Evolutionary conservation across 495 filamentous ascomycete genomes (phyloP), one percentile per base, ranked within the genome.

Genomic region (Penicillium steckii): DNA sequence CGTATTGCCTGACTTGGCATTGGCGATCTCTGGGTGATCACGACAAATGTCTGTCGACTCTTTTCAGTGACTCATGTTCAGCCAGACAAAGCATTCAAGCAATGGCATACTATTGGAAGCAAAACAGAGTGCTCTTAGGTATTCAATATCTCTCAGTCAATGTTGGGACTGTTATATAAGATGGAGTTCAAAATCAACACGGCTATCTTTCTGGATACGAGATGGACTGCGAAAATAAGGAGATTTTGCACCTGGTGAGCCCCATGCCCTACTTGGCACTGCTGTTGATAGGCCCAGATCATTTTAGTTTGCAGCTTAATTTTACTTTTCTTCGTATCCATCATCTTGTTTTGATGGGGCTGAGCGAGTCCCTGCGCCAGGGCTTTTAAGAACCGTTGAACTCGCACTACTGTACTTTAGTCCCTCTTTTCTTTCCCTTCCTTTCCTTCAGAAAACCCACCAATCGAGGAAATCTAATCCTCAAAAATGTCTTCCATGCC

Each of bases 261-360:
- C 8, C 33, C 15, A 48, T 23, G 7, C 27, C 15, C 19, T 48
- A n/a, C 29, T 25, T 37, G 26, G 5, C 17, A 24, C 5, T n/a
- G 29, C 12, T 8, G 15, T 2, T 48, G 45, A 48, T 48, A 48
- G 45, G 45, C 19, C 23, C 45, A 46, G 23, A 8, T 15, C 19
- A 15, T 33, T 33, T 30, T 29, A 37, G 33, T 17, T 2, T 10
- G 19, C 38, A 41, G 18, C 38, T 41, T 41, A 41, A 41, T 8
- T 41, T 19, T 4, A 24, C 7, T 13, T 41, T 24, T 23, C 38
- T 41, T 10, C 38, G 38, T 41, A 41, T 41, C 19, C 38, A 23
- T 41, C 38, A 41, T 27, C 23, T 10, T 26, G 29, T 24, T 26
- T 48, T 18, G 2, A 62, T 62, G 59, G 24, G 38, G 38, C 38